A percentile compares a stretch with the other conserved stretches of the same genome.
Evolutionary conservation across 768 basidiomycete species (phyloP).

Genomic region (Phaffia australis): DNA sequence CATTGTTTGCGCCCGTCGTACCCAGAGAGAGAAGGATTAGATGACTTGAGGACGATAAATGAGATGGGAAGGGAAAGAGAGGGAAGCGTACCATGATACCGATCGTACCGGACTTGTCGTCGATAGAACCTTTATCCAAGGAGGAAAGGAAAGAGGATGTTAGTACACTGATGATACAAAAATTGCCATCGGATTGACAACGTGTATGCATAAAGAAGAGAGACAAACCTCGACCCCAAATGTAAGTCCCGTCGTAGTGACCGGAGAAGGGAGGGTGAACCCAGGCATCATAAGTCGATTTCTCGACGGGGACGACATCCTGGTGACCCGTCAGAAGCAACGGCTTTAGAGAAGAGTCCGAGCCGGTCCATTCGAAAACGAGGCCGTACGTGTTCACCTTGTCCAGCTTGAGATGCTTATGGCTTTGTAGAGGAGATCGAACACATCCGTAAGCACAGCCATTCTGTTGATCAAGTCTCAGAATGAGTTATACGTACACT

Average conservation of each 20-base stretch:
- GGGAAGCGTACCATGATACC: conserved; percentile 28
- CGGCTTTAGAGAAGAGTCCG: conserved; percentile 54
- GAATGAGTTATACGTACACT: conserved; percentile 39
- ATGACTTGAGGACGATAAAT: not conserved
- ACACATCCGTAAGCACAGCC: not conserved
- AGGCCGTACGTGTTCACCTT: conserved; percentile 68
- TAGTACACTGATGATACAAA: not conserved
- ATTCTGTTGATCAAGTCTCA: conserved; percentile 24
- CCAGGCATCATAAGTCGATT: conserved; percentile 27
- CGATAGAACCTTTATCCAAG: conserved; percentile 19
- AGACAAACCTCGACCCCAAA: conserved; percentile 35
- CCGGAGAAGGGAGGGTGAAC: conserved; percentile 3
- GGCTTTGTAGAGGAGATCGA: conserved; percentile 39
- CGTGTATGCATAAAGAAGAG: too few relatives aligned
- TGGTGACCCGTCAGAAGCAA: conserved; percentile 43
- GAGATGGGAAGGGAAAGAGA: too few relatives aligned
- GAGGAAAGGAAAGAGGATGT: not conserved
- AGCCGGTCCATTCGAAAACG: conserved; percentile 62
- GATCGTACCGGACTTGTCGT: conserved; percentile 36
- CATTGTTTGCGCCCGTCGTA: not conserved
- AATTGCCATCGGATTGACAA: too few relatives aligned
- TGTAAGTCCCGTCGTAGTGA: conserved; percentile 31
- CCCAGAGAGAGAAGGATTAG: not conserved
- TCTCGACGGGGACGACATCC: conserved; percentile 36
- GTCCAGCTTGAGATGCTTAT: conserved; percentile 50